Conservation (phyloP, 306 rosid species). For the Gleditsia sinensis region DNA sequence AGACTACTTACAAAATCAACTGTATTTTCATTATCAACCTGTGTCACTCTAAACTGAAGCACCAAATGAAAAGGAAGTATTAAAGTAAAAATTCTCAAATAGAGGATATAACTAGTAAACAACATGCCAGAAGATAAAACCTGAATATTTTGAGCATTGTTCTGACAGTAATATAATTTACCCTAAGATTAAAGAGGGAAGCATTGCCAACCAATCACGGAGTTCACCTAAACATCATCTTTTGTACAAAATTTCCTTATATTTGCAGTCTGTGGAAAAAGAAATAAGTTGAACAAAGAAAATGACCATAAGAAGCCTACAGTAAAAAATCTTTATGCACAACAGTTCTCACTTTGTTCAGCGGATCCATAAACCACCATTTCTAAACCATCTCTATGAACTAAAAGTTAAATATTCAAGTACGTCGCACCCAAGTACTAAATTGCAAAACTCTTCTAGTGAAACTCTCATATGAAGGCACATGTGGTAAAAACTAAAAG, state of each 20-base stretch:
- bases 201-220: neutral
- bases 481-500: neutral
- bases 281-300: neutral
- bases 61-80: neutral
- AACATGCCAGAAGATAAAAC: conserved; percentile 5
- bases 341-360: neutral
- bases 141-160: neutral
- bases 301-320: neutral
- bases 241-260: too few species aligned
- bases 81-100: neutral
- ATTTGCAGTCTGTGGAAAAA: neutral
- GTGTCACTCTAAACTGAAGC: neutral
- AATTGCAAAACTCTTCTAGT: neutral
- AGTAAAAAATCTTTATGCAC: neutral
- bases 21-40: neutral
- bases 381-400: neutral
- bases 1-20: neutral
- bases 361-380: neutral
- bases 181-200: neutral
- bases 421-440: neutral
- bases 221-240: neutral
- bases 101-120: neutral
- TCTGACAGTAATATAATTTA: neutral
- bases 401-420: neutral
- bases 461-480: neutral